These are phyloP conservation scores for Tulasnella sp. DNA, from an alignment of 768 basidiomycete species.

Conservation along the genomic window DNA sequence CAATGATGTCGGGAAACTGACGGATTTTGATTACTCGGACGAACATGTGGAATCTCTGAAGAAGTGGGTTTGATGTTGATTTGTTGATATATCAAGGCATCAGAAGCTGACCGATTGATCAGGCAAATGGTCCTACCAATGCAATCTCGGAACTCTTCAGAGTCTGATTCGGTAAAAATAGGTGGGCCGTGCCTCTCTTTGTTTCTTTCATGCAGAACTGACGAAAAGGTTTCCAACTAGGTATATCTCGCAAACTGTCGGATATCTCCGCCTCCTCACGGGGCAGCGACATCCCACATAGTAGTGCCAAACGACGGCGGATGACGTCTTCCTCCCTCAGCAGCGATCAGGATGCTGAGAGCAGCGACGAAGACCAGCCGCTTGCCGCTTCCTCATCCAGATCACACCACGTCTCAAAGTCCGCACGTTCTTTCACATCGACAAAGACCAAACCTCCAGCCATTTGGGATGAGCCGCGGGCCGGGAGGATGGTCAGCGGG, in stretches of 20 bases:
- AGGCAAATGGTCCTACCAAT: neutral
- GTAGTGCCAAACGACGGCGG: conserved; percentile 4
- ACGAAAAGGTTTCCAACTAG: conserved; percentile 14
- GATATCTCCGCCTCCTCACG: conserved; percentile 26
- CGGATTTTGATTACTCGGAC: conserved; percentile 72
- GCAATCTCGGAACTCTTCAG: conserved; percentile 20
- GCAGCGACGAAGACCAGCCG: conserved; percentile 40
- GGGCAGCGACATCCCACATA: neutral
- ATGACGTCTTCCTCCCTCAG: conserved; percentile 44
- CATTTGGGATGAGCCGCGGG: neutral
- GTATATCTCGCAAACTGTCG: conserved; percentile 23
- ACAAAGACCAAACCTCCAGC: conserved; percentile 20
- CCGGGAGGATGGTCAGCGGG: neutral
- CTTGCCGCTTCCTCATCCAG: conserved; percentile 37
- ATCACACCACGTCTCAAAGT: conserved; percentile 22
- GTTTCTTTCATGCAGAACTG: neutral
- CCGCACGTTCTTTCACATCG: conserved; percentile 3
- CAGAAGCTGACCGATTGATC: conserved; percentile 15
- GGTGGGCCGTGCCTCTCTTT: neutral
- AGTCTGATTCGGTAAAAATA: conserved; percentile 17
- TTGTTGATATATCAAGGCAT: conserved; percentile 18
- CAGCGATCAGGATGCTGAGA: conserved; percentile 37
- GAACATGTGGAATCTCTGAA: conserved; percentile 58
- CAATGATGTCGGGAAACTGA: conserved; percentile 64
- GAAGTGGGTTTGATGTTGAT: conserved; percentile 47